Conservation (phyloP, 2,329 filamentous ascomycete genomes). For the Penicillium sp. region DNA sequence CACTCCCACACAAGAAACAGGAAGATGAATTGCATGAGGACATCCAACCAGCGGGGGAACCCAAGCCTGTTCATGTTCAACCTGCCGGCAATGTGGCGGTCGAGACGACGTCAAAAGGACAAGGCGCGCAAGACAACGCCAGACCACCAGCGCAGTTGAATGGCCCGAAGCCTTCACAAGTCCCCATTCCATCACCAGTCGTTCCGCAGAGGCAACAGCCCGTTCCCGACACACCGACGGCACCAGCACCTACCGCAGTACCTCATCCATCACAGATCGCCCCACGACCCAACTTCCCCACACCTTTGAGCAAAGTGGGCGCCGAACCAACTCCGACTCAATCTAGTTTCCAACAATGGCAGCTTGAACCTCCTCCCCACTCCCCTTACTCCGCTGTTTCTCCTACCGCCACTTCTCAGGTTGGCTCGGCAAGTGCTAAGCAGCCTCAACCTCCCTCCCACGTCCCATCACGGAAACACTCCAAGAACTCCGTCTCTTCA, state of each 20-base stretch:
- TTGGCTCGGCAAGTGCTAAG: constrained; percentile 18
- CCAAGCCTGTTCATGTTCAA: constrained; percentile 9
- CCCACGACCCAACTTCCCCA: constrained; percentile 23
- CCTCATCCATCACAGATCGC: constrained; percentile 32
- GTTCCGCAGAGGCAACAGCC: constrained; percentile 23
- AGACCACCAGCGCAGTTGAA: constrained; percentile 21
- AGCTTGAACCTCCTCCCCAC: constrained; percentile 37
- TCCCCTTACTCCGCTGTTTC: constrained; percentile 33
- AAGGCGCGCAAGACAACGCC: constrained; percentile 16
- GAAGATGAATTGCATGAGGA: constrained; percentile 13
- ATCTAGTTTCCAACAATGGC: constrained; percentile 44
- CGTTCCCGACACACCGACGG: constrained; percentile 24
- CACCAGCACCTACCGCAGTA: constrained; percentile 19
- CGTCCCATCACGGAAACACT: constrained; percentile 17
- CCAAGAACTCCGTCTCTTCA: constrained; percentile 21
- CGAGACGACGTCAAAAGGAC: not conserved
- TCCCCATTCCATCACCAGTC: constrained; percentile 25
- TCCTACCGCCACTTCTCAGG: constrained; percentile 24
- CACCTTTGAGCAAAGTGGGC: not conserved
- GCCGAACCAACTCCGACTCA: constrained; percentile 29
- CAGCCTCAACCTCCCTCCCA: constrained; percentile 25
- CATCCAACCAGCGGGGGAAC: not conserved
- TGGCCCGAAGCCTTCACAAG: constrained; percentile 24
- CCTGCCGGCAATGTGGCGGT: constrained; percentile 2
- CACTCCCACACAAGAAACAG: constrained; percentile 7